Conservation (phyloP, 768 basidiomycete genomes). For the Amanita rimosa region DNA sequence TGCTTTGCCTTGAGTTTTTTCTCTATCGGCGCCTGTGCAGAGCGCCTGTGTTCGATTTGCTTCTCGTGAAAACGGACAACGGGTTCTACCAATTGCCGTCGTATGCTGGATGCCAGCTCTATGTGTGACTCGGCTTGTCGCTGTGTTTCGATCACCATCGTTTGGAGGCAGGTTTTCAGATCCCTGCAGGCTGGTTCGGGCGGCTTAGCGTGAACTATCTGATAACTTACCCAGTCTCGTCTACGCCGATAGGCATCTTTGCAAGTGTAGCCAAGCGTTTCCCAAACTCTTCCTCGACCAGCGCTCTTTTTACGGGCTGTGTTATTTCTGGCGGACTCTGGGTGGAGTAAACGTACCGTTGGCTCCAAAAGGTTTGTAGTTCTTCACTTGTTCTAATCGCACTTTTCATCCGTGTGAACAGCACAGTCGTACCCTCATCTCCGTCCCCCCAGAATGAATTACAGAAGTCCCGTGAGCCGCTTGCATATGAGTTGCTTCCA, state of each 20-base stretch:
- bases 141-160: slow-evolving; percentile 73
- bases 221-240: slow-evolving; percentile 79
- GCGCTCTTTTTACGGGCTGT: slow-evolving; percentile 30
- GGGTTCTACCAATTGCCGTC: slow-evolving; percentile 28
- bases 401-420: slow-evolving; percentile 81
- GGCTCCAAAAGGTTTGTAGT: slow-evolving; percentile 80
- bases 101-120: slow-evolving; percentile 62
- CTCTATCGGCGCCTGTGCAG: slow-evolving; percentile 85
- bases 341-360: slow-evolving; percentile 44
- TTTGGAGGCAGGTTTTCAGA: slow-evolving; percentile 69
- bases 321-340: background rate
- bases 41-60: slow-evolving; percentile 79
- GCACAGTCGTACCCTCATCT: slow-evolving; percentile 80
- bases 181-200: slow-evolving; percentile 38
- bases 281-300: slow-evolving; percentile 93
- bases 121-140: slow-evolving; percentile 63
- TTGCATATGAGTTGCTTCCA: slow-evolving; percentile 32
- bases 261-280: slow-evolving; percentile 71
- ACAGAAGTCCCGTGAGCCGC: slow-evolving; percentile 60
- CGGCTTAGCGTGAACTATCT: background rate
- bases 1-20: slow-evolving; percentile 82
- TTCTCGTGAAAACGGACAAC: slow-evolving; percentile 69
- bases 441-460: slow-evolving; percentile 92
- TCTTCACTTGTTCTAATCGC: slow-evolving; percentile 84
- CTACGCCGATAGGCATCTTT: slow-evolving; percentile 63